Conservation (phyloP, 1,284 basidiomycete genomes). For the Irpex lacteus region DNA sequence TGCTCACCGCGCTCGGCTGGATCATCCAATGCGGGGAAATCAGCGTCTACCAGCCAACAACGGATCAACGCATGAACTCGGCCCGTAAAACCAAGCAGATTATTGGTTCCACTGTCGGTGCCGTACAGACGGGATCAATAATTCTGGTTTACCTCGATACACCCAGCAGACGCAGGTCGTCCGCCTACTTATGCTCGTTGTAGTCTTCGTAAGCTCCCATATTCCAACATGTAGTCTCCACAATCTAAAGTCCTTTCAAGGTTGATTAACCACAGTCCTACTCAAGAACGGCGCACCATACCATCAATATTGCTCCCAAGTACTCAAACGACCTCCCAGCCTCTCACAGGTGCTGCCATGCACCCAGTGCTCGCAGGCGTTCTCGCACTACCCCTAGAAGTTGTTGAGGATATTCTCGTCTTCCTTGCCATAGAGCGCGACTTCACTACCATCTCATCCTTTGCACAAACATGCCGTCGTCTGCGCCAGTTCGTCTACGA, state of each 20-base stretch:
- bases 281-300: no score
- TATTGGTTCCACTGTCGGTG: no score
- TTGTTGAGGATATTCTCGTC: conserved; percentile 12
- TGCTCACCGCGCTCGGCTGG: not conserved
- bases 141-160: no score
- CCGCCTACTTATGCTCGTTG: not conserved
- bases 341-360: no score
- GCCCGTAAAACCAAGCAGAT: not conserved
- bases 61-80: not conserved
- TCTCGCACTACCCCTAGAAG: conserved; percentile 7
- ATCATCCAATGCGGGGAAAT: not conserved
- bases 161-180: not conserved
- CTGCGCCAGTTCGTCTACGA: conserved; percentile 10
- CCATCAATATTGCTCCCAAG: no score
- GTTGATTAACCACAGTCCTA: not conserved
- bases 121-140: no score
- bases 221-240: not conserved
- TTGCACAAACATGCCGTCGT: conserved; percentile 7
- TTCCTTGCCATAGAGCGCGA: not conserved
- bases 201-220: not conserved
- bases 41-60: not conserved
- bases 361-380: not conserved
- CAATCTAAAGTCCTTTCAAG: not conserved
- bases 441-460: not conserved
- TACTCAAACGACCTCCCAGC: no score